phyloP scores from a whole-genome alignment of 169 alveolate genomes.

The Plasmodium berghei region DNA sequence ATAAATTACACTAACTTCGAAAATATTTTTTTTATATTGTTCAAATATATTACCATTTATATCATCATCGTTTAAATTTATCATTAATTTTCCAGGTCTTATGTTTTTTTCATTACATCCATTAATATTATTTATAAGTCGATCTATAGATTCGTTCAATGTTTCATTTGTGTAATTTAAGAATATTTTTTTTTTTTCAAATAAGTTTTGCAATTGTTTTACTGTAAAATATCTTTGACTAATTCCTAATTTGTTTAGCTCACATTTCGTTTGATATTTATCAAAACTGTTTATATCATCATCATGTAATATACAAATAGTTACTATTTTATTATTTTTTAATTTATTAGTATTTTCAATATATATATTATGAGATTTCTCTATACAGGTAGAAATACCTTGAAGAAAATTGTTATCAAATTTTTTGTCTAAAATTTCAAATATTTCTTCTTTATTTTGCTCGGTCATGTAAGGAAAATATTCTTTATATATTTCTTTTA shows the following conservation, averaged over 20 bases:
- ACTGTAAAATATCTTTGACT: slow-evolving; percentile 17
- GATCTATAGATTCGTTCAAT: slow-evolving; percentile 11
- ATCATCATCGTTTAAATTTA: slow-evolving; percentile 17
- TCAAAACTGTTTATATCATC: slow-evolving; percentile 45
- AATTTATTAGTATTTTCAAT: not conserved
- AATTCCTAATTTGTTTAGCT: slow-evolving; percentile 25
- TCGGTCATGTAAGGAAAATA: slow-evolving; percentile 18
- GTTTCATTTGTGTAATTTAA: slow-evolving; percentile 39
- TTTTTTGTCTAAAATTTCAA: slow-evolving; percentile 28
- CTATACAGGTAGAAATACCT: slow-evolving; percentile 39
- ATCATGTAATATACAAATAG: slow-evolving; percentile 5
- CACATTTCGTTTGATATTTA: slow-evolving; percentile 20
- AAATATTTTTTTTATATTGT: slow-evolving; percentile 2
- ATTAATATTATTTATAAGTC: slow-evolving; percentile 2
- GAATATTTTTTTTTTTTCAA: slow-evolving; percentile 54
- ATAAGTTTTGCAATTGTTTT: slow-evolving; percentile 23
- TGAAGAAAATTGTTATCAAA: slow-evolving; percentile 37
- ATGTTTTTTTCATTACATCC: not conserved
- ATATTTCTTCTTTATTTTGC: slow-evolving; percentile 7
- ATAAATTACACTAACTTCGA: slow-evolving; percentile 83
- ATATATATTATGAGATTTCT: slow-evolving; percentile 22
- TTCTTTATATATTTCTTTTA: slow-evolving; percentile 47
- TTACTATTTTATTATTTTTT: slow-evolving; percentile 1
- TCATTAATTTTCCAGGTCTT: slow-evolving; percentile 25
- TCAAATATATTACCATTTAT: not conserved